Evolutionary conservation across 257 asterid species (phyloP).

Genomic region (Gardenia jasminoides): DNA sequence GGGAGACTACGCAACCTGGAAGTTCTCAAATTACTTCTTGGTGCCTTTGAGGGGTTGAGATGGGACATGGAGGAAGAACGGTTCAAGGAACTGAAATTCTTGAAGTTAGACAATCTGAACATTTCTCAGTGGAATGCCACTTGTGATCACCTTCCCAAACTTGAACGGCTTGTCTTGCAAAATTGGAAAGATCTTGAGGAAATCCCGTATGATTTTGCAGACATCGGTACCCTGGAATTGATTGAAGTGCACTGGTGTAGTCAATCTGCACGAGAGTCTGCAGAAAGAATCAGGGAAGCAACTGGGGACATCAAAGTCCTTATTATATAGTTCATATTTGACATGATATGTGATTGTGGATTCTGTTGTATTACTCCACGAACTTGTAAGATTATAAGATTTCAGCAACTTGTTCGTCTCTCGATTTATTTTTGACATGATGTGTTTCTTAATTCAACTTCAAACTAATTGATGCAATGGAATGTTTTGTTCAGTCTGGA

Average conservation of each 20-base stretch:
- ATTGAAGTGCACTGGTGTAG: constrained; percentile 1
- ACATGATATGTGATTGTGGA: background rate
- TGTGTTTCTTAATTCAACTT: too few relatives aligned
- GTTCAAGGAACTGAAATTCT: constrained; percentile 10
- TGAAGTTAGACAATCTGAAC: constrained; percentile 10
- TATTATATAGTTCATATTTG: background rate
- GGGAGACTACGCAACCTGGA: constrained; percentile 2
- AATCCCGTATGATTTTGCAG: background rate
- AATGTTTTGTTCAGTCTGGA: background rate
- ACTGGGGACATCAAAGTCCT: background rate
- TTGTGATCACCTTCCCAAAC: constrained; percentile 7
- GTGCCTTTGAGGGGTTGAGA: constrained; percentile 2
- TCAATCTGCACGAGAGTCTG: background rate
- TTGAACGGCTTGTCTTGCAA: background rate
- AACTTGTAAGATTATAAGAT: too few relatives aligned
- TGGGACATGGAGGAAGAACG: constrained; percentile 13
- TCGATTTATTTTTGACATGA: too few relatives aligned
- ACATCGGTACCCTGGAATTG: background rate
- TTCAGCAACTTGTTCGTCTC: too few relatives aligned
- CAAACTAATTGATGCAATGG: too few relatives aligned
- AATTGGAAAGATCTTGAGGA: constrained; percentile 3
- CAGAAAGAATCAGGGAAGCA: background rate
- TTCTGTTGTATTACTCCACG: too few relatives aligned
- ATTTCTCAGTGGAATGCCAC: constrained; percentile 5
- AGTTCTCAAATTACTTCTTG: constrained; percentile 4